phyloP scores from a whole-genome alignment of 169 alveolate species.

The Plasmodium vinckei region DNA sequence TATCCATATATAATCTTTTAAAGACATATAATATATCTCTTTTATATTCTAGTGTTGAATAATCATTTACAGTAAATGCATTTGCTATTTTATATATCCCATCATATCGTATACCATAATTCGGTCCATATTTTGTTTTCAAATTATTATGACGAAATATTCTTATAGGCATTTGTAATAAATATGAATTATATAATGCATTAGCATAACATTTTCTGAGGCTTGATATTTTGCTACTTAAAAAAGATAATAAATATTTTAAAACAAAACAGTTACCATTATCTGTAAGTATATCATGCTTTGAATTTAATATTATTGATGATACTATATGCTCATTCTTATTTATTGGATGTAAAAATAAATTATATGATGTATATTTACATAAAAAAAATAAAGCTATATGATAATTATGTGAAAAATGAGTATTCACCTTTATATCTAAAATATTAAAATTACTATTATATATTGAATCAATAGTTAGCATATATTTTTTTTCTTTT shows the following conservation, averaged over 20 bases:
- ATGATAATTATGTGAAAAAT: slow-evolving; percentile 69
- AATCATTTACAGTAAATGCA: slow-evolving; percentile 60
- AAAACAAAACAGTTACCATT: slow-evolving; percentile 57
- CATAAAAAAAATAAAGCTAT: slow-evolving; percentile 55
- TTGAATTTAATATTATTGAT: slow-evolving; percentile 32
- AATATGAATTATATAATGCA: slow-evolving; percentile 55
- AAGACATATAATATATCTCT: slow-evolving; percentile 57
- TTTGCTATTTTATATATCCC: slow-evolving; percentile 57
- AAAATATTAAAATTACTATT: slow-evolving; percentile 37
- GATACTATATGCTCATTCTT: slow-evolving; percentile 66
- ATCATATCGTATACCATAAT: slow-evolving; percentile 65
- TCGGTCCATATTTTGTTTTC: slow-evolving; percentile 54
- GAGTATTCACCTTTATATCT: slow-evolving; percentile 59
- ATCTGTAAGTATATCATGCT: slow-evolving; percentile 48
- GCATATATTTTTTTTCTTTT: slow-evolving; percentile 35
- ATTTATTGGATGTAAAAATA: slow-evolving; percentile 61
- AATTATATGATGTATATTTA: slow-evolving; percentile 65
- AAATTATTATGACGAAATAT: slow-evolving; percentile 56
- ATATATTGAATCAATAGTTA: slow-evolving; percentile 22
- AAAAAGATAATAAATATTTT: slow-evolving; percentile 45
- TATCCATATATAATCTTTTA: slow-evolving; percentile 64
- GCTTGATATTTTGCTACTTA: slow-evolving; percentile 56
- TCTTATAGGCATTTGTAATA: slow-evolving; percentile 55
- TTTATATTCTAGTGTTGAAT: slow-evolving; percentile 51
- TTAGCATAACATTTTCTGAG: slow-evolving; percentile 62